Conservation (phyloP, 2,329 filamentous ascomycete genomes). For the Pseudogymnoascus sp. region DNA sequence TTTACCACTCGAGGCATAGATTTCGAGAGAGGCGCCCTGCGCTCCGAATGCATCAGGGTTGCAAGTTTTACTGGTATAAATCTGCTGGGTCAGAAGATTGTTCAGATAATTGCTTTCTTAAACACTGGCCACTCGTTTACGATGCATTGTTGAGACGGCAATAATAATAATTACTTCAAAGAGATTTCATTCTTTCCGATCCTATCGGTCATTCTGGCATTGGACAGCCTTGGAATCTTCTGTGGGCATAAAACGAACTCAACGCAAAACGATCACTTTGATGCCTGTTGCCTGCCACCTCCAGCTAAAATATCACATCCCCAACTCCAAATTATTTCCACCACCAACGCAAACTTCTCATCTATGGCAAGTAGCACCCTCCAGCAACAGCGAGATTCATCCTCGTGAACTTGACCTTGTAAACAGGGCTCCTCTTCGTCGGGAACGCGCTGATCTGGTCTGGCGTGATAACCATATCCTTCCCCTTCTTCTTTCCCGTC, state of each 20-base stretch:
- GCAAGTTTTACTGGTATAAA: not conserved
- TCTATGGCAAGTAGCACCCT: slow-evolving; percentile 46
- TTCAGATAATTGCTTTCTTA: not conserved
- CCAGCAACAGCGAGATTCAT: slow-evolving; percentile 92
- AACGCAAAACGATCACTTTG: not conserved
- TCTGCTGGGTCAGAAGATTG: slow-evolving; percentile 1
- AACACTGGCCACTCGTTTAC: not conserved
- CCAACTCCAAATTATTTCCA: slow-evolving; percentile 2
- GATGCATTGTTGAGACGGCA: not conserved
- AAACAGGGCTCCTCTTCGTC: slow-evolving; percentile 92
- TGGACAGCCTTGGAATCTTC: not conserved
- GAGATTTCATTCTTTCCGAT: not conserved
- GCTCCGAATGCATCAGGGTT: not conserved
- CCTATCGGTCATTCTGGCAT: not conserved
- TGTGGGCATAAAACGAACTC: not conserved
- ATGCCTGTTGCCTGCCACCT: not conserved
- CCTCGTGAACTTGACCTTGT: slow-evolving; percentile 85
- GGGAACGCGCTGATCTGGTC: slow-evolving; percentile 93
- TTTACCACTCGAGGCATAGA: not conserved
- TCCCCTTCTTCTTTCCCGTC: slow-evolving; percentile 63
- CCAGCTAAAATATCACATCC: slow-evolving; percentile 6
- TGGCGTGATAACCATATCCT: slow-evolving; percentile 81
- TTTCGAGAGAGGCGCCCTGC: not conserved
- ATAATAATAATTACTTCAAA: not conserved
- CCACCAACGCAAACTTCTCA: not conserved